These are phyloP conservation scores for Tolypocladium guangdongense DNA, from an alignment of 2,329 filamentous ascomycete species.

Conservation along the genomic window DNA sequence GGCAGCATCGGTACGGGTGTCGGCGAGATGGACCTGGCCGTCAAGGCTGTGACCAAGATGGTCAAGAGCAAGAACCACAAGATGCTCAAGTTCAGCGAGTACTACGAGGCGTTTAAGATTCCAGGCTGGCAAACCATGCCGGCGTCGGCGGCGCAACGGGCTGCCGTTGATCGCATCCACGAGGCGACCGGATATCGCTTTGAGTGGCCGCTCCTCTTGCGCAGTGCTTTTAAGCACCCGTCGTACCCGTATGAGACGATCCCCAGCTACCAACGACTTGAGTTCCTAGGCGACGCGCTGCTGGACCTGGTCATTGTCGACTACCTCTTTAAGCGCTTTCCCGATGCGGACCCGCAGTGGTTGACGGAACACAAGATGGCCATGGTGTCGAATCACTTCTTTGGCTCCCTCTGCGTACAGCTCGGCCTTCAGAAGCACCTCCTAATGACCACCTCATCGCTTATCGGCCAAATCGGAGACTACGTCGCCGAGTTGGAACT, in stretches of 20 bases:
- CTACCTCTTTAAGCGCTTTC: conserved; percentile 67
- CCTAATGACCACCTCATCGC: conserved; percentile 34
- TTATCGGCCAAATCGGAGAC: conserved; percentile 33
- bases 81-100: conserved; percentile 61
- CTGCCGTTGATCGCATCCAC: conserved; percentile 56
- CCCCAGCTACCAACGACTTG: conserved; percentile 80
- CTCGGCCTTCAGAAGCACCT: conserved; percentile 71
- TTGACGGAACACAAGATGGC: conserved; percentile 98
- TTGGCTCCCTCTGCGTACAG: conserved; percentile 69
- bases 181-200: conserved; percentile 52
- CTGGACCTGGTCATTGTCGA: conserved; percentile 80
- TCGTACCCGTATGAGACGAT: conserved; percentile 75
- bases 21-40: conserved; percentile 42
- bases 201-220: conserved; percentile 60
- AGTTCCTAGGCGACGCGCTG: conserved; percentile 84
- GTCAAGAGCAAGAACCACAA: conserved; percentile 59
- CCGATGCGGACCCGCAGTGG: conserved; percentile 83
- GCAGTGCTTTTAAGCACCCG: conserved; percentile 80
- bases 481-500: conserved; percentile 49
- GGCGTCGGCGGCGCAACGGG: conserved; percentile 54
- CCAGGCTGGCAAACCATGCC: conserved; percentile 59
- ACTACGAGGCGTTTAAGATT: conserved; percentile 54
- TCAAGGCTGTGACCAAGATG: conserved; percentile 55
- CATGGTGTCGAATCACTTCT: conserved; percentile 96
- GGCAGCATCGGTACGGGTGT: conserved; percentile 22